Evolutionary conservation across 108 stramenopile species (phyloP).

Genomic region (Pseudonitzschia multistriata): DNA sequence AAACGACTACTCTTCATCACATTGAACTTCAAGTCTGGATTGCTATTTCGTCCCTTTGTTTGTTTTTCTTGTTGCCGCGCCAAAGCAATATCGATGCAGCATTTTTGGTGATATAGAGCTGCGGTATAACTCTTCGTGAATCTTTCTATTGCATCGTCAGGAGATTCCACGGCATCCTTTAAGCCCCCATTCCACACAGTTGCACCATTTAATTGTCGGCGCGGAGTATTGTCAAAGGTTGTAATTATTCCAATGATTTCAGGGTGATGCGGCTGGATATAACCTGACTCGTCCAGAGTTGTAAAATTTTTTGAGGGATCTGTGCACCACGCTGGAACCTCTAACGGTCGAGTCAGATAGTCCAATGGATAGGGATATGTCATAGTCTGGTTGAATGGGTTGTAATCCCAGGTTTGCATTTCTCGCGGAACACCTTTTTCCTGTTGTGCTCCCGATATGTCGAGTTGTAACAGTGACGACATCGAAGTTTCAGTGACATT

Average conservation of each 20-base stretch:
- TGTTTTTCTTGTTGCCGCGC: not conserved
- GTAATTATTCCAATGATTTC: slow-evolving; percentile 54
- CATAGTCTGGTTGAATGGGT: slow-evolving; percentile 41
- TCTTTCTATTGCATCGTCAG: slow-evolving; percentile 32
- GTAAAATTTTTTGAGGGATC: not conserved
- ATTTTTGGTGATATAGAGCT: slow-evolving; percentile 50
- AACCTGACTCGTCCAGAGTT: not conserved
- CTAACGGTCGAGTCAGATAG: not conserved
- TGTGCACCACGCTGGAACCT: slow-evolving; percentile 35
- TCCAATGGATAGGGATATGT: slow-evolving; percentile 41
- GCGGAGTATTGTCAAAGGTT: slow-evolving; percentile 76
- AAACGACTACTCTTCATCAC: not conserved
- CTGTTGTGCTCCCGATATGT: not conserved
- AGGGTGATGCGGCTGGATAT: not conserved
- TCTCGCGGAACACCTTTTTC: not conserved
- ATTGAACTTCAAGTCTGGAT: not conserved
- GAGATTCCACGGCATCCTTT: slow-evolving; percentile 13
- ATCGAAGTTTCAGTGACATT: too few relatives aligned
- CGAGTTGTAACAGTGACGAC: not conserved
- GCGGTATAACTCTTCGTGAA: slow-evolving; percentile 39
- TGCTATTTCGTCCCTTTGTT: not conserved
- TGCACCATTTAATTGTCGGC: slow-evolving; percentile 46
- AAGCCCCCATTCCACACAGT: slow-evolving; percentile 20
- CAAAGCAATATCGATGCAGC: slow-evolving; percentile 27
- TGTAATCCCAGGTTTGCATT: not conserved